Base-by-base conservation (phyloP, 345 rosid genomes). In the Alliaria petiolata region DNA sequence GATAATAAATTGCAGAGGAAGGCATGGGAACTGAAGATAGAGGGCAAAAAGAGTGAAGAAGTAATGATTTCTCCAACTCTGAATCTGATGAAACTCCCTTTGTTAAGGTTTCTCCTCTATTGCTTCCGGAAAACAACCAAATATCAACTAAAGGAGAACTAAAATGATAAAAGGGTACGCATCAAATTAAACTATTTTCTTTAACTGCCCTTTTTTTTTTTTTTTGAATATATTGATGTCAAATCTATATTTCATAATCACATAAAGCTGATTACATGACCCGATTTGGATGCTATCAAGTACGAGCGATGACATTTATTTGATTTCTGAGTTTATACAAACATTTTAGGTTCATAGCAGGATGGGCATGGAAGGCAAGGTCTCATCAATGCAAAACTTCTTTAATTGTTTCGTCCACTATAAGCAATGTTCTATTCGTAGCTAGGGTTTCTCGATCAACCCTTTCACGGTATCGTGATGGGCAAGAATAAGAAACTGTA, bases 11-110 rank as follows among this genome's bases (percentile, higher is more conserved):
- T 42, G 60, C 22, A 64, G 0, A 28, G 34, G 44, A 73, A 73
- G 72, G 67, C 17, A 59, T 78, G 72, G 65, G 81, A 82, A 52
- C 3, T 40, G 63, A 50, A 45, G 54, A 43, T 44, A 0, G 78
- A 65, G 33, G 73, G 34, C 50, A 64, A 62, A 62, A 79, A 78
- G 50, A 62, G 57, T 26, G 75, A 78, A 42, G 69, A 65, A 17
- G 49, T 78, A 31, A 42, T 54, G 43, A 39, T 51, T 67, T 59
- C 68, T 60, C 77, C 81, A 62, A 49, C 80, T 16, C 9, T 69
- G 8, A 81, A 76, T 67, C 44, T 79, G 19, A 80, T 82, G 84
- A 83, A 82, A 19, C 64, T 70, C 43, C 77, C 83, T 46, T 85
- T 89, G 83, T 72, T 82, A 78, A 78, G 72, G 60, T 62, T 82